Percentiles rank a stretch among this genome's conserved stretches.
These are phyloP conservation scores for Colletotrichum tanaceti DNA, from an alignment of 2,329 filamentous ascomycete genomes.

Conservation along the genomic window DNA sequence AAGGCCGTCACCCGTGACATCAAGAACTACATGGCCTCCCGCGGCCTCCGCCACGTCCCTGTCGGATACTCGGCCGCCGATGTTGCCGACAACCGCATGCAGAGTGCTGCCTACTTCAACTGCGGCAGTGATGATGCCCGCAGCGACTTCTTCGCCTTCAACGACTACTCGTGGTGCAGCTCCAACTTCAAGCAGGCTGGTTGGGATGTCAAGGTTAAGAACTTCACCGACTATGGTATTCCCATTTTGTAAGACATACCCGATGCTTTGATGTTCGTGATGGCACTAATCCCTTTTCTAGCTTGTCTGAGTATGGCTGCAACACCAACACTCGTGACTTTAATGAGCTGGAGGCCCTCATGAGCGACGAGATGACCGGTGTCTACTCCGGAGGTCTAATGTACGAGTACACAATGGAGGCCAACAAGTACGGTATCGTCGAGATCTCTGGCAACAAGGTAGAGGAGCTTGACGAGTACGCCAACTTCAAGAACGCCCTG, in stretches of 20 bases:
- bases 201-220: constrained; percentile 90
- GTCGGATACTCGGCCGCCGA: constrained; percentile 84
- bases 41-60: constrained; percentile 73
- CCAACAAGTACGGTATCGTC: constrained; percentile 84
- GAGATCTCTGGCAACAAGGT: constrained; percentile 67
- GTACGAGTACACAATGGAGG: constrained; percentile 91
- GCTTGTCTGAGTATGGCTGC: constrained; percentile 94
- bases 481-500: constrained; percentile 61
- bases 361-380: constrained; percentile 82
- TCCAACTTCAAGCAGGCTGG: constrained; percentile 77
- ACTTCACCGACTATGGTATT: constrained; percentile 86
- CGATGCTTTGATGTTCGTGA: constrained; percentile 42
- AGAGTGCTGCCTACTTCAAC: constrained; percentile 94
- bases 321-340: constrained; percentile 84
- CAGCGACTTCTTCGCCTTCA: constrained; percentile 90
- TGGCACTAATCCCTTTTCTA: constrained; percentile 39
- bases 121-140: constrained; percentile 86
- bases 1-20: constrained; percentile 84
- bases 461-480: constrained; percentile 72
- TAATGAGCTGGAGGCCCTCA: constrained; percentile 81
- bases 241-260: constrained; percentile 75
- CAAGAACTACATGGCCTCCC: constrained; percentile 74
- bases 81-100: constrained; percentile 84
- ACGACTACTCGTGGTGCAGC: constrained; percentile 90
- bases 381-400: constrained; percentile 97